These are phyloP conservation scores for Albatrellus sp. DNA, from an alignment of 1,284 basidiomycete genomes.

Conservation along the genomic window DNA sequence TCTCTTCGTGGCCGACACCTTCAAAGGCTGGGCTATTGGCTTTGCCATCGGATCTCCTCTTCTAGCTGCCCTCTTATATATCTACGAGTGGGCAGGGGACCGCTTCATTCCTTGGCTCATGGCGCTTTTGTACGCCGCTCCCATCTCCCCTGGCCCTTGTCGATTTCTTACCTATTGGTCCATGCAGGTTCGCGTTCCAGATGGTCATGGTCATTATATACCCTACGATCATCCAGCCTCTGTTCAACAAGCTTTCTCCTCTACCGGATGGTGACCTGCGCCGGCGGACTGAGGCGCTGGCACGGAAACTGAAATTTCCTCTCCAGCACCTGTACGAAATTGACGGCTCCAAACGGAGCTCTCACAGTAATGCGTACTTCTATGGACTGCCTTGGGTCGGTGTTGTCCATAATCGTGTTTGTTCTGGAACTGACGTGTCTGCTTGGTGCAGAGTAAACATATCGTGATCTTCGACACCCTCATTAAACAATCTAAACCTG, in stretches of 20 bases:
- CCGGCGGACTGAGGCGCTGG: conserved; percentile 62
- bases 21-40: conserved; percentile 73
- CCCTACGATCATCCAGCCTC: conserved; percentile 85
- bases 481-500: conserved; percentile 79
- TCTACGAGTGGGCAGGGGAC: conserved; percentile 90
- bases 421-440: background rate
- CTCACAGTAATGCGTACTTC: conserved; percentile 93
- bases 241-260: conserved; percentile 95
- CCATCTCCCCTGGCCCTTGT: background rate
- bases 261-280: conserved; percentile 68
- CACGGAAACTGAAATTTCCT: conserved; percentile 80
- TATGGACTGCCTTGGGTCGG: conserved; percentile 85
- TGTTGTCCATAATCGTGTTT: conserved; percentile 5
- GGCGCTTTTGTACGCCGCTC: conserved; percentile 59
- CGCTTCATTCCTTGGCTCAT: conserved; percentile 84
- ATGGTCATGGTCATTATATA: conserved; percentile 77
- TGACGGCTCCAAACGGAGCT: conserved; percentile 90
- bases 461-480: conserved; percentile 97
- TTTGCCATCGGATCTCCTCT: conserved; percentile 80
- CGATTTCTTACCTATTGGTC: background rate
- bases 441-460: conserved; percentile 56
- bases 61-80: conserved; percentile 75
- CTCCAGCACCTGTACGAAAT: conserved; percentile 94
- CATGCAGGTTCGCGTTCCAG: conserved; percentile 67
- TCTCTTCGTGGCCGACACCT: conserved; percentile 66